These are phyloP conservation scores for Irpex sp. DNA, from an alignment of 1,284 basidiomycete species.

Conservation along the genomic window DNA sequence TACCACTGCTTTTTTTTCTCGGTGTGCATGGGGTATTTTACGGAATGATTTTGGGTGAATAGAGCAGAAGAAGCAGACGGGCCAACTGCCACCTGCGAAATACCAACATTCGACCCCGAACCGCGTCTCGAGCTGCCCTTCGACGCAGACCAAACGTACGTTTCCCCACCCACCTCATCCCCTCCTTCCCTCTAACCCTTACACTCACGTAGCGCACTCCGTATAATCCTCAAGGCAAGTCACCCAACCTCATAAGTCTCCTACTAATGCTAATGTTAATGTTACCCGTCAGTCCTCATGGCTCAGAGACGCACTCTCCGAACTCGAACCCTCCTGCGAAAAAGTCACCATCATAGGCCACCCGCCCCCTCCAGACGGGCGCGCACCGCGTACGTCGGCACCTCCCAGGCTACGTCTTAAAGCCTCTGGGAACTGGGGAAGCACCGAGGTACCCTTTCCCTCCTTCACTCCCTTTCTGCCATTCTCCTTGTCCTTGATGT, in stretches of 20 bases:
- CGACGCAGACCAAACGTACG: constrained; percentile 65
- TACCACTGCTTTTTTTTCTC: background rate
- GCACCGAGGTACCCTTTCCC: constrained; percentile 58
- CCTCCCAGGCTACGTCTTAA: constrained; percentile 73
- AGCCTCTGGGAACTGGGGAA: constrained; percentile 78
- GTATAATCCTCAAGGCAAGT: constrained; percentile 83
- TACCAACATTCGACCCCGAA: constrained; percentile 84
- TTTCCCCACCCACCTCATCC: constrained; percentile 9
- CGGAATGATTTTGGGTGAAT: constrained; percentile 4
- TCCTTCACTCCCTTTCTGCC: background rate
- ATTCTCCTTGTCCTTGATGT: no score
- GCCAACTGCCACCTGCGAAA: constrained; percentile 86
- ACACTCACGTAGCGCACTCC: constrained; percentile 51
- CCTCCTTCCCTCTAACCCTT: constrained; percentile 10
- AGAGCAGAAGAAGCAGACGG: constrained; percentile 84
- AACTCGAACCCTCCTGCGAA: constrained; percentile 82
- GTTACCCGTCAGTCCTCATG: constrained; percentile 66
- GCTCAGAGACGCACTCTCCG: constrained; percentile 88
- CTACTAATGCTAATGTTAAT: background rate
- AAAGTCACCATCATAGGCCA: constrained; percentile 81
- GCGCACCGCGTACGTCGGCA: constrained; percentile 27
- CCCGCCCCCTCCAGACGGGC: constrained; percentile 40
- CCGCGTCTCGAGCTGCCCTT: constrained; percentile 79
- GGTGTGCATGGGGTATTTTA: no score
- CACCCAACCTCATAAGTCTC: background rate